Evolutionary conservation across 257 asterid genomes (phyloP).

Genomic region (Fraxinus excelsior): DNA sequence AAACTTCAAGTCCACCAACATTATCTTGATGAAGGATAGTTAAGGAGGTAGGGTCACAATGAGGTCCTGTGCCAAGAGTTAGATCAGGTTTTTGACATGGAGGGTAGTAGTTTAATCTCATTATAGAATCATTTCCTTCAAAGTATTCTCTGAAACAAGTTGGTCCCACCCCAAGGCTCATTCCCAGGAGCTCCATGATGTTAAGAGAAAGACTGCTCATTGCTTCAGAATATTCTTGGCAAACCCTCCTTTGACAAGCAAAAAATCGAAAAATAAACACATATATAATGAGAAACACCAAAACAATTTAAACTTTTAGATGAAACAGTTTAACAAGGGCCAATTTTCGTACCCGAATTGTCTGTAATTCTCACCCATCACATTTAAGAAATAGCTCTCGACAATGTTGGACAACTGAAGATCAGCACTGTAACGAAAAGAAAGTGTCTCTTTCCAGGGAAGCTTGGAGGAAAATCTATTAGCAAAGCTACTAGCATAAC

Average conservation of each 20-base stretch:
- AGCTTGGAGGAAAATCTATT: conserved; percentile 70
- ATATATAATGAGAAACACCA: not conserved
- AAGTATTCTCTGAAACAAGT: conserved; percentile 56
- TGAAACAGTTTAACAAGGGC: not conserved
- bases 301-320: not conserved
- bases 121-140: conserved; percentile 63
- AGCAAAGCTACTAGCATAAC: conserved; percentile 79
- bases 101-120: conserved; percentile 81
- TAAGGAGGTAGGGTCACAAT: conserved; percentile 75
- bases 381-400: conserved; percentile 39
- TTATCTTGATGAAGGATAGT: conserved; percentile 77
- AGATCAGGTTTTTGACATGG: conserved; percentile 59
- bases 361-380: conserved; percentile 52
- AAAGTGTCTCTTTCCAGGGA: conserved; percentile 87
- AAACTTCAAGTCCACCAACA: conserved; percentile 76
- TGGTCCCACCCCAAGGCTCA: conserved; percentile 62
- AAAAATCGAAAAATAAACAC: not conserved
- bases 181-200: conserved; percentile 71
- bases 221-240: conserved; percentile 60
- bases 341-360: conserved; percentile 53
- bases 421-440: conserved; percentile 51
- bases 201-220: conserved; percentile 55
- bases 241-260: conserved; percentile 45
- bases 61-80: conserved; percentile 88
- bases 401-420: conserved; percentile 25